Evolutionary conservation across 352 stramenopile species (phyloP), one percentile per base, ranked within the genome.

Genomic region (Phytophthora sp.): DNA sequence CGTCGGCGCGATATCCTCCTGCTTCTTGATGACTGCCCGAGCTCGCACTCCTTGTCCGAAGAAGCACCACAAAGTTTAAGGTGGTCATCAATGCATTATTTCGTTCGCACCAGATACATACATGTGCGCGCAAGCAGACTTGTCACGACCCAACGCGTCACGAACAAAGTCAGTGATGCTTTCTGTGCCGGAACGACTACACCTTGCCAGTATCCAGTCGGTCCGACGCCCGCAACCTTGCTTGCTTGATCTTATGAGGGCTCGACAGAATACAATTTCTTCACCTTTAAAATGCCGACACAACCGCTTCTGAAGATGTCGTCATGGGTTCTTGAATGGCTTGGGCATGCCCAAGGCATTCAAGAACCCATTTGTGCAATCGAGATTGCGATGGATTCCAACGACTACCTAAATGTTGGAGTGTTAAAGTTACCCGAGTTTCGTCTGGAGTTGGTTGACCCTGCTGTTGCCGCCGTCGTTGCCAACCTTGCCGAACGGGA

Each of bases 11-110:
- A 62, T 26, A 46, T 38, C 53, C 62, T 74, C 9, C 38, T 56
- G 24, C 11, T 43, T 41, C 28, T 56, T 21, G 32, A 9, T n/a
- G n/a, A 18, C 35, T n/a, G 35, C 6, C 64, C 66, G 1, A 87
- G 50, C 32, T 68, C 30, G 10, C 80, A 82, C 24, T 90, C 70
- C 12, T 79, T 72, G 42, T 89, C 74, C 12, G 63, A 78, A 56
- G 92, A 91, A 28, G 77, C 66, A 35, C 89, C 77, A 42, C 85
- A 94, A 20, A 84, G 72, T 39, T 82, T 72, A 35, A 92, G 38
- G 42, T 94, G 85, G 26, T 82, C 66, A 62, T 94, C 85, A 54
- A 94, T 89, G 62, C 68, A 89, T 54, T 90, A 69, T n/a, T 41
- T 69, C 12, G 75, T 73, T 26, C 64, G 55, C 6, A 91, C 62